Evolutionary conservation across 2,329 filamentous ascomycete species (phyloP).

Genomic region (Penicillium polonicum): DNA sequence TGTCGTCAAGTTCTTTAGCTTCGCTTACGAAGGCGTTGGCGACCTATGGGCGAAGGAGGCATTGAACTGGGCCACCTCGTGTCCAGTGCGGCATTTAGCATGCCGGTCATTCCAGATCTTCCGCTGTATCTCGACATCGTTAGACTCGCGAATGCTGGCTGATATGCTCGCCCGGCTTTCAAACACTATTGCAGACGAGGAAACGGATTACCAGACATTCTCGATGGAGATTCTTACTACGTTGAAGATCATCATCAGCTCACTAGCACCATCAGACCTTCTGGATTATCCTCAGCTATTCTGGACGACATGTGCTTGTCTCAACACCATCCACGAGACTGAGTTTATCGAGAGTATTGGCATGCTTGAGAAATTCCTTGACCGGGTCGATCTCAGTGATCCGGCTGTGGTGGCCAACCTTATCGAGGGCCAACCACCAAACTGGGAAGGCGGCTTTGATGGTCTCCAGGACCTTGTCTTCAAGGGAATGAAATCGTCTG

Average conservation of each 20-base stretch:
- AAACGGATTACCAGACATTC: slow-evolving; percentile 91
- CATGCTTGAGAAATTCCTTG: slow-evolving; percentile 84
- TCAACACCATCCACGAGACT: slow-evolving; percentile 94
- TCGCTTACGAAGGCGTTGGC: slow-evolving; percentile 80
- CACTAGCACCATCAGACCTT: slow-evolving; percentile 74
- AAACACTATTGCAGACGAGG: slow-evolving; percentile 95
- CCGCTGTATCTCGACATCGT: slow-evolving; percentile 82
- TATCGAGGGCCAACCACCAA: slow-evolving; percentile 73
- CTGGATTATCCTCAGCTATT: slow-evolving; percentile 92
- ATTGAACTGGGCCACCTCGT: slow-evolving; percentile 93
- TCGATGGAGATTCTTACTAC: slow-evolving; percentile 98
- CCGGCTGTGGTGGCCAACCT: slow-evolving; percentile 67
- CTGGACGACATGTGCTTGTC: slow-evolving; percentile 94
- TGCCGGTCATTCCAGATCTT: slow-evolving; percentile 98
- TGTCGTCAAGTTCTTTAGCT: slow-evolving; percentile 79
- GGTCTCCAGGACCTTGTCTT: slow-evolving; percentile 83
- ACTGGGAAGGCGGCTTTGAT: slow-evolving; percentile 87
- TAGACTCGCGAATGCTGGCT: slow-evolving; percentile 91
- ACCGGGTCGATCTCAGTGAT: slow-evolving; percentile 77
- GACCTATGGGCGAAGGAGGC: slow-evolving; percentile 90
- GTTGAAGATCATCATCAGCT: slow-evolving; percentile 83
- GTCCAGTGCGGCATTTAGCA: slow-evolving; percentile 88
- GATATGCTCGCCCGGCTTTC: slow-evolving; percentile 95
- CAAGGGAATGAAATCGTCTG: slow-evolving; percentile 85
- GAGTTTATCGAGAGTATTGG: slow-evolving; percentile 89